Base-by-base conservation (phyloP, 2,329 filamentous ascomycete genomes). In the Pyricularia pennisetigena region DNA sequence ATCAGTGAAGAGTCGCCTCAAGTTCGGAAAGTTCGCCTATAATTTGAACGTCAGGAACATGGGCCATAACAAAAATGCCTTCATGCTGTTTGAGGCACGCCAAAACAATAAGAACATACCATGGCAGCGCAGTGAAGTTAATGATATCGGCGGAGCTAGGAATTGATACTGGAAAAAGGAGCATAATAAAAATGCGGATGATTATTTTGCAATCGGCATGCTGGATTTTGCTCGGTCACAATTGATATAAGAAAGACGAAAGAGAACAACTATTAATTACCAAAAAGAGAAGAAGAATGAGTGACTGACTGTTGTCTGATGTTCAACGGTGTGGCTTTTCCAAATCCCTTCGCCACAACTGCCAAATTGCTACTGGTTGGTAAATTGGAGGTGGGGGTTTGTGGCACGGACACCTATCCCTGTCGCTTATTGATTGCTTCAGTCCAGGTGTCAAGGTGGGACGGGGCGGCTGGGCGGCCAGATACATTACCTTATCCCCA, bases 1-100 rank as follows among this genome's bases (percentile, higher is more conserved):
- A 80, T 98, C 94, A 67, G 97, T 94, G 76, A 99, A 98, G 70
- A 99, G 89, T 16, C 95, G 91, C 66, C 95, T 89, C n/a, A 99
- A 85, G 76, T 99, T 98, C 49, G 95, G 95, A 67, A 98, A 87
- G 76, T 89, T 94, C 57, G 90, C 91, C 82, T 91, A 69, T 14
- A 68, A 66, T 28, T 6, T 20, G 10, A 20, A 14, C 28, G 28
- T 64, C 10, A 35, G 4, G 8, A n/a, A 4, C 9, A 20, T 57
- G n/a, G 57, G 32, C 23, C 16, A 28, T n/a, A 24, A 14, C 23
- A 3, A 16, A 10, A 41, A 49, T 4, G 4, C 24, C 23, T 65
- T 61, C 24, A 28, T 61, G n/a, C 14, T 59, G 57, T 24, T 61
- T 6, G 5, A 28, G n/a, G n/a, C 1, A 24, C n/a, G 8, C 3